phyloP scores from a whole-genome alignment of 176 grass and related monocot species.

The Elaeis guineensis region DNA sequence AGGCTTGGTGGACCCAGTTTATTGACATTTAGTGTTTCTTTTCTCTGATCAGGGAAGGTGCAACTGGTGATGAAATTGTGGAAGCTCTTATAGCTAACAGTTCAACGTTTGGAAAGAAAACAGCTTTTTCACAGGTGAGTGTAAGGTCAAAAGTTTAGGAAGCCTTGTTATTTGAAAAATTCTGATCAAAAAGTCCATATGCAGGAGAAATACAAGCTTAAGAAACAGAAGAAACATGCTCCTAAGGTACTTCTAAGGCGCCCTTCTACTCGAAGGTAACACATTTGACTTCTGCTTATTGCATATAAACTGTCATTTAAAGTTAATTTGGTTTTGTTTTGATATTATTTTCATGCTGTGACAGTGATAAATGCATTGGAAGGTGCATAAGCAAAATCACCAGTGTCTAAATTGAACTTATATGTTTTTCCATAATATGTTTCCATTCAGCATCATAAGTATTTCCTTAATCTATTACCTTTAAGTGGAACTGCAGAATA shows the following conservation, averaged over 20 bases:
- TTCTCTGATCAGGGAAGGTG: slow-evolving; percentile 54
- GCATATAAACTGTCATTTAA: too few species aligned
- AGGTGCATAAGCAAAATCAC: too few species aligned
- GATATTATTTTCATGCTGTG: too few species aligned
- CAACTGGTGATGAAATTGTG: slow-evolving; percentile 68
- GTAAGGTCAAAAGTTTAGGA: not conserved
- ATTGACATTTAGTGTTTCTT: not conserved
- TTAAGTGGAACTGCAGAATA: too few species aligned
- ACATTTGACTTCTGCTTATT: not conserved
- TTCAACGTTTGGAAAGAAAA: slow-evolving; percentile 80
- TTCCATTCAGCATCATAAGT: too few species aligned
- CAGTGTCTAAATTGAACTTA: too few species aligned
- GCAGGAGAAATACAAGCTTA: slow-evolving; percentile 96
- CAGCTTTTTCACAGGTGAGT: slow-evolving; percentile 74
- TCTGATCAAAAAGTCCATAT: not conserved
- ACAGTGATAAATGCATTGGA: too few species aligned
- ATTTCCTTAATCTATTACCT: too few species aligned
- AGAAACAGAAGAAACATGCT: slow-evolving; percentile 99
- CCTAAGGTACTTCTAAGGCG: slow-evolving; percentile 86
- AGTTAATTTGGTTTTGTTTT: too few species aligned
- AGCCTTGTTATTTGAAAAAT: not conserved
- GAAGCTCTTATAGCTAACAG: slow-evolving; percentile 93
- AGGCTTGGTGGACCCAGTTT: not conserved
- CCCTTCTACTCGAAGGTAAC: slow-evolving; percentile 64
- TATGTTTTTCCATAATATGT: too few species aligned